phyloP scores from a whole-genome alignment of 768 basidiomycete genomes.

The Naganishia antarctica region DNA sequence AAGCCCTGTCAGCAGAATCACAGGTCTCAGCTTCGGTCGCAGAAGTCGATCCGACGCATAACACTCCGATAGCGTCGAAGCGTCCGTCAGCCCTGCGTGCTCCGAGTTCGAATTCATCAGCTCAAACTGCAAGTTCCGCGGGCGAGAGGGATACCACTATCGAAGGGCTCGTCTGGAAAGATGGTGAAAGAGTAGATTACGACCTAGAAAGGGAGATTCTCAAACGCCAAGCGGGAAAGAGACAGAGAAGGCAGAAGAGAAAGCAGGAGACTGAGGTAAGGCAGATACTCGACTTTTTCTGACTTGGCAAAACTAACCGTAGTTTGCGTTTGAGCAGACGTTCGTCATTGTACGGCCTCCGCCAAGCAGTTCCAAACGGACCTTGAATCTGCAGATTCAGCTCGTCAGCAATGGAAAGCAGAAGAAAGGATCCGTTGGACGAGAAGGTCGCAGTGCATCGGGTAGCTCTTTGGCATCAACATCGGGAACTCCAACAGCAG shows the following conservation, averaged over 20 bases:
- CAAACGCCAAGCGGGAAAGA: constrained; percentile 1
- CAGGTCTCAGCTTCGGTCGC: background rate
- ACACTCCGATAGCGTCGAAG: background rate
- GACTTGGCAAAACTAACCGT: no score
- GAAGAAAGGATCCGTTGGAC: background rate
- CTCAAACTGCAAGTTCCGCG: background rate
- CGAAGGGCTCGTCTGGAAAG: constrained; percentile 9
- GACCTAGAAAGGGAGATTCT: constrained; percentile 1
- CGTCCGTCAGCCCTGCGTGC: background rate
- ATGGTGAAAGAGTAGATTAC: constrained; percentile 9
- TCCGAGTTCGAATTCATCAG: background rate
- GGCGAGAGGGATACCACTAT: background rate
- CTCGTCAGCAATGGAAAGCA: constrained; percentile 55
- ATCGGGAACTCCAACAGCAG: background rate
- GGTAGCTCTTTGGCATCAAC: background rate
- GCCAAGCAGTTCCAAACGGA: constrained; percentile 78
- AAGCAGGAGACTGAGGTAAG: constrained; percentile 12
- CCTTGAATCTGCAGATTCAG: constrained; percentile 85
- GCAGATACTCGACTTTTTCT: background rate
- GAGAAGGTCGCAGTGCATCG: constrained; percentile 11
- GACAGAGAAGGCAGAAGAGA: background rate
- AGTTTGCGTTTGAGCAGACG: constrained; percentile 54
- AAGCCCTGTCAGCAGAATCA: background rate
- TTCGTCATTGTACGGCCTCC: constrained; percentile 82
- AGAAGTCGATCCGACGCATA: background rate